Evolutionary conservation across 176 grass and related monocot genomes (phyloP), one percentile per base, ranked within the genome.

Genomic region (Urochloa ruziziensis): DNA sequence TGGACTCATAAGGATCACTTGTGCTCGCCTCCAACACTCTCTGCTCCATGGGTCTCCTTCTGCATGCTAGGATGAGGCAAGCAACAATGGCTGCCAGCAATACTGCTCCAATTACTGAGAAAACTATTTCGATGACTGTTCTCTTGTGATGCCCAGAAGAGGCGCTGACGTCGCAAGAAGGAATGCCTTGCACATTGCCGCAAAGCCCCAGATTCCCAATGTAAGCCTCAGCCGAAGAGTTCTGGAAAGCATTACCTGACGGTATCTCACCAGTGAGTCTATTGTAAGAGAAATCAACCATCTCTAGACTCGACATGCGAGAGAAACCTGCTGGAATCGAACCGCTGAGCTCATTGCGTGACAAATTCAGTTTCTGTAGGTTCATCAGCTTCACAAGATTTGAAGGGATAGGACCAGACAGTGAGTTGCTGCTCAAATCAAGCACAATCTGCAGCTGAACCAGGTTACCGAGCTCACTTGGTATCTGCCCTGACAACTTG

Each of bases 271-370:
- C 96, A 0, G 67, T 90, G 30, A 99, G 94, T 68, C 39, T 84
- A 72, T 99, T 99, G 65, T 92, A 92, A 58, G 96, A 99, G 83
- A 99, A 96, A 90, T 99, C 96, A 59, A 96, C 87, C 4, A 52
- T 81, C 10, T 92, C 93, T 14, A 99, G 73, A 86, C 96, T 96
- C n/a, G 48, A 56, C 96, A 99, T 92, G 21, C 40, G 0, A 30
- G 85, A 94, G 29, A 99, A 89, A 18, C 49, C 49, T 69, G 57
- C 6, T 36, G 91, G 96, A 54, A 99, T 99, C 71, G 77, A 43
- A 39, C 91, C 93, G 0, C 18, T 86, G 62, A 99, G 91, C 28
- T 85, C 40, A 32, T 99, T 96, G 78, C 67, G 96, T 1, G 96
- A 99, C 37, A 99, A 52, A 83, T 99, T 96, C 51, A 99, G 83